These are phyloP conservation scores for Ceriops decandra DNA, from an alignment of 345 rosid species.

Conservation along the genomic window DNA sequence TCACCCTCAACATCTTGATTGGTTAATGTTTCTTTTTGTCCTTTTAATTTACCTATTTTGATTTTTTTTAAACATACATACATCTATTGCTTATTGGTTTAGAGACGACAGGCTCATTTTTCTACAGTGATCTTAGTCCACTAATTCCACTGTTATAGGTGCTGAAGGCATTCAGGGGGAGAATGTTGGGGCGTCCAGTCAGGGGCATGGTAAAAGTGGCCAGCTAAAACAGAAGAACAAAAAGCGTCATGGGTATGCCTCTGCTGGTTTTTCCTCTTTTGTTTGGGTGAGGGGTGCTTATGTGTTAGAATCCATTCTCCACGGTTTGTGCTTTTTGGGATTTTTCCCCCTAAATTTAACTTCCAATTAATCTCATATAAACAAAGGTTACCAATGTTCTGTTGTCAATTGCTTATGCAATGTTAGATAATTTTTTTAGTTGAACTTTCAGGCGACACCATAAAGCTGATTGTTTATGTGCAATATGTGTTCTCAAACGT, in stretches of 20 bases:
- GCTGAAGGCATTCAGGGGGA: conserved; percentile 22
- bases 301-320: background rate
- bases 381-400: background rate
- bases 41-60: background rate
- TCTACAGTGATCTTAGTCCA: too few species aligned
- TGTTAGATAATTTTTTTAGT: background rate
- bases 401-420: background rate
- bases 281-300: background rate
- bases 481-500: conserved; percentile 79
- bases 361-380: background rate
- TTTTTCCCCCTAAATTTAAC: background rate
- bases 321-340: background rate
- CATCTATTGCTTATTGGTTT: background rate
- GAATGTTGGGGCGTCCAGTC: conserved; percentile 18
- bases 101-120: background rate
- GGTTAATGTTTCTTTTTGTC: background rate
- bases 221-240: conserved; percentile 60
- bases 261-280: conserved; percentile 13
- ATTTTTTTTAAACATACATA: background rate
- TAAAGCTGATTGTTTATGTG: conserved; percentile 93
- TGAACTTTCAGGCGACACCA: conserved; percentile 70
- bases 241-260: conserved; percentile 81
- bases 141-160: conserved; percentile 14
- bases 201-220: conserved; percentile 39
- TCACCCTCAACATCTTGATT: background rate